Evolutionary conservation across 441 rosid species (phyloP).

Genomic region (Brassica hybrid): DNA sequence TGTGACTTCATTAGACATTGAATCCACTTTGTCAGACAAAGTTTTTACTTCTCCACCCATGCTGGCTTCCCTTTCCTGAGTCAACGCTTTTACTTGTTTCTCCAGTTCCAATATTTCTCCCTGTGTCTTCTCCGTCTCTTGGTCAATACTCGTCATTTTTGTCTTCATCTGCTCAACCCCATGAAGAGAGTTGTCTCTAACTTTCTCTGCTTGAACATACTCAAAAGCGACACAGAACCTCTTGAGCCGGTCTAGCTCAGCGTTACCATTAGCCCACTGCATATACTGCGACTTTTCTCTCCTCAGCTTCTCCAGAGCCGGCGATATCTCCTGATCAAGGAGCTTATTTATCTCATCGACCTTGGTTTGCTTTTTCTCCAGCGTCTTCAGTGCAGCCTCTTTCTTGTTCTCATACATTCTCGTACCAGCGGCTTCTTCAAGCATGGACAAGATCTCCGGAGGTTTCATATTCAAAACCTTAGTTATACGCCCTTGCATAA

Average conservation of each 20-base stretch:
- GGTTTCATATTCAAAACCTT: slow-evolving; percentile 98
- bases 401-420: slow-evolving; percentile 99
- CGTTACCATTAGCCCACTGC: slow-evolving; percentile 95
- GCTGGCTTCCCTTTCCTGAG: slow-evolving; percentile 86
- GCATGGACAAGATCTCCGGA: slow-evolving; percentile 97
- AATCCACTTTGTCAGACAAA: slow-evolving; percentile 79
- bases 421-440: slow-evolving; percentile 99
- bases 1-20: slow-evolving; percentile 70
- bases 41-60: slow-evolving; percentile 89
- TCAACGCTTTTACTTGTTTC: slow-evolving; percentile 59
- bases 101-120: slow-evolving; percentile 71
- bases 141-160: slow-evolving; percentile 63
- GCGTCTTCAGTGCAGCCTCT: slow-evolving; percentile 87
- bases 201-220: slow-evolving; percentile 84
- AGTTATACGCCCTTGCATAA: slow-evolving; percentile 99
- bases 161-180: slow-evolving; percentile 72
- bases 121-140: slow-evolving; percentile 49
- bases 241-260: slow-evolving; percentile 83
- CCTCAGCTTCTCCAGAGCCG: slow-evolving; percentile 94
- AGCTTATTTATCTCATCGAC: slow-evolving; percentile 96
- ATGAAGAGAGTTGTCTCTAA: slow-evolving; percentile 65
- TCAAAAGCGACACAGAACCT: slow-evolving; percentile 94
- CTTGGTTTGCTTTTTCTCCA: slow-evolving; percentile 95
- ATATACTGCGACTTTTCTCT: slow-evolving; percentile 87
- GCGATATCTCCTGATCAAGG: slow-evolving; percentile 88